Base-by-base conservation (phyloP, 176 grass and related monocot species). In the Oryza meyeriana region DNA sequence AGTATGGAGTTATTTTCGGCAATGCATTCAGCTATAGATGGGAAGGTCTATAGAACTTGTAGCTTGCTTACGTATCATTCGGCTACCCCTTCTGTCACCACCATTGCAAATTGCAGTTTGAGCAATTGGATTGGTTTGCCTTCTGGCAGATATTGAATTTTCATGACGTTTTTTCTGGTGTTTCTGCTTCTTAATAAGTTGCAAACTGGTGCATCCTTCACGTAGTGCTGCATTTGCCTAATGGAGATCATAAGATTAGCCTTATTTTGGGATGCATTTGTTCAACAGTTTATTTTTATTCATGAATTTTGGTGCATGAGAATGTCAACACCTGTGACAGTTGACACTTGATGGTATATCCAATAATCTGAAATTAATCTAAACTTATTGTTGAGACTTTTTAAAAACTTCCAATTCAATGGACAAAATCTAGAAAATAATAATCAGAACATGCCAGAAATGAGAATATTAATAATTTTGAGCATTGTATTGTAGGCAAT, bases 401-500 rank as follows among this genome's bases (percentile, higher is more conserved):
- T 24, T 58, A 58, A 10, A 58, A 58, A n/a, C 52, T 24, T 58
- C 52, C 22, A 9, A 58, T 24, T 4, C 20, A 58, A 58, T 58
- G 52, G 22, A 24, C 52, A 10, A 58, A 22, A n/a, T 12, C 52
- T 22, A 7, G 20, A 58, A 58, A 22, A 58, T 58, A 50, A 50
- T 50, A n/a, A 24, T n/a, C 52, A 58, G 22, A 58, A 58, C 3
- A 58, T 58, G 48, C 4, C 42, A 12, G 4, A 73, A 66, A 74
- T 55, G 39, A 55, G 10, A 80, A 17, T 57, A 67, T 81, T 45
- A 70, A 70, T 40, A 66, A 64, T 69, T 34, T 42, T 12, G 41
- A 80, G 36, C 61, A 50, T 61, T 80, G 7, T 42, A 48, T 55
- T 89, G 29, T 76, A 98, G 95, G 83, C 88, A 27, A 98, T 98